Conservation (phyloP, 257 asterid genomes). For the Voacanga thouarsii region DNA sequence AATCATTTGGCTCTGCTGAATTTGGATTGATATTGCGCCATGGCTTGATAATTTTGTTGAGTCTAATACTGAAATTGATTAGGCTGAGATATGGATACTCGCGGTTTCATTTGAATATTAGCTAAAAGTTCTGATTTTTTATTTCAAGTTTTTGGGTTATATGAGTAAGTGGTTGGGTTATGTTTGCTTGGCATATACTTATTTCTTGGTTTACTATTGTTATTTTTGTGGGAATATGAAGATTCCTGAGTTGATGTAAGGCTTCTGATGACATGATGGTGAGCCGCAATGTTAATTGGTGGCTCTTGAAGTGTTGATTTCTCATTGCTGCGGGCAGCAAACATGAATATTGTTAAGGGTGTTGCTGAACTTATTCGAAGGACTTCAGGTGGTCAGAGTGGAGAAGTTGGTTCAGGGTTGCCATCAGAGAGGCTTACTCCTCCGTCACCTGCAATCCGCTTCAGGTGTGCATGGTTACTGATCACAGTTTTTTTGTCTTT, state of each 20-base stretch:
- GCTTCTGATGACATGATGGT: slow-evolving; percentile 38
- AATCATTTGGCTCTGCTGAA: background rate
- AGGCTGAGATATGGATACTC: background rate
- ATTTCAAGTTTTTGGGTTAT: background rate
- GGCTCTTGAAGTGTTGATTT: slow-evolving; percentile 40
- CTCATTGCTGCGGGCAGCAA: slow-evolving; percentile 32
- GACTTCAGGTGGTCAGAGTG: slow-evolving; percentile 65
- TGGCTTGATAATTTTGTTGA: background rate
- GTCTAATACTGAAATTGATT: background rate
- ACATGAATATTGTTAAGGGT: slow-evolving; percentile 91
- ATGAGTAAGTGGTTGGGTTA: background rate
- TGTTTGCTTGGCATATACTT: background rate
- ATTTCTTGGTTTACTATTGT: background rate
- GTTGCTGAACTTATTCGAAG: slow-evolving; percentile 92
- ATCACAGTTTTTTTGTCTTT: background rate
- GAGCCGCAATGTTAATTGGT: slow-evolving; percentile 30
- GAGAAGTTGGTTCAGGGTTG: slow-evolving; percentile 46
- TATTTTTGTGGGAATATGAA: slow-evolving; percentile 3
- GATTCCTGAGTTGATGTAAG: slow-evolving; percentile 17
- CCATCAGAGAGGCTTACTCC: slow-evolving; percentile 58
- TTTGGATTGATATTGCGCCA: background rate
- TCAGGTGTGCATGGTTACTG: slow-evolving; percentile 48
- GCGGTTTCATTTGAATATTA: background rate
- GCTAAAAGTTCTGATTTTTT: background rate
- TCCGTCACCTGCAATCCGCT: slow-evolving; percentile 56